Evolutionary conservation across 306 rosid genomes (phyloP).

Genomic region (Oemleria cerasiformis): DNA sequence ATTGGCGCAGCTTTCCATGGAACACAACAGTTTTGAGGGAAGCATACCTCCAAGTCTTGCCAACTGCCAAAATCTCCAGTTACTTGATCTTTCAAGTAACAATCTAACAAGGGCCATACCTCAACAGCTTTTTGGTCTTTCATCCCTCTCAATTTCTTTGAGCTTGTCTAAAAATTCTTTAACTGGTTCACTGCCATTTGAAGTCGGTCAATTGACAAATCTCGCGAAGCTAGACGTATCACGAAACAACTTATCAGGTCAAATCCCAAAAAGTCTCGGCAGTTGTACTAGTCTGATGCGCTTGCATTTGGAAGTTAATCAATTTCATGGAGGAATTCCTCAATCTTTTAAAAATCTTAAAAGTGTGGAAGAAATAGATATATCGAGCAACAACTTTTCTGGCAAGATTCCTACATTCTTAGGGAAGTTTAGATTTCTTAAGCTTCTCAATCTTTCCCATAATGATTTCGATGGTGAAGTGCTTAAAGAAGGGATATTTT

Average conservation of each 20-base stretch:
- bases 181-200: not conserved
- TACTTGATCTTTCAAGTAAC: not conserved
- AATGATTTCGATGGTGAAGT: not conserved
- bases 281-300: too few species aligned
- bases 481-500: not conserved
- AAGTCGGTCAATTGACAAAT: not conserved
- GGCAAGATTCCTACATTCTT: too few species aligned
- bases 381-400: too few species aligned
- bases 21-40: not conserved
- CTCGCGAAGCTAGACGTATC: not conserved
- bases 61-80: not conserved
- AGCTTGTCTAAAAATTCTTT: not conserved
- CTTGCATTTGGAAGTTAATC: too few species aligned
- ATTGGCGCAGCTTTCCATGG: not conserved
- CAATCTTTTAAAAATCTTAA: too few species aligned
- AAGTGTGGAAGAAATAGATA: too few species aligned
- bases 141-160: not conserved
- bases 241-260: not conserved
- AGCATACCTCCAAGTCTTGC: not conserved
- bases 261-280: too few species aligned
- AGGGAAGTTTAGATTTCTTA: too few species aligned
- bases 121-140: too few species aligned
- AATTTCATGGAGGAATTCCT: too few species aligned
- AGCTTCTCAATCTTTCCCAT: too few species aligned
- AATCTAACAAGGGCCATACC: not conserved